Percentiles rank a stretch among this genome's conserved stretches.
Conservation (phyloP, 2,329 filamentous ascomycete genomes). For the Xylariaceae sp. region DNA sequence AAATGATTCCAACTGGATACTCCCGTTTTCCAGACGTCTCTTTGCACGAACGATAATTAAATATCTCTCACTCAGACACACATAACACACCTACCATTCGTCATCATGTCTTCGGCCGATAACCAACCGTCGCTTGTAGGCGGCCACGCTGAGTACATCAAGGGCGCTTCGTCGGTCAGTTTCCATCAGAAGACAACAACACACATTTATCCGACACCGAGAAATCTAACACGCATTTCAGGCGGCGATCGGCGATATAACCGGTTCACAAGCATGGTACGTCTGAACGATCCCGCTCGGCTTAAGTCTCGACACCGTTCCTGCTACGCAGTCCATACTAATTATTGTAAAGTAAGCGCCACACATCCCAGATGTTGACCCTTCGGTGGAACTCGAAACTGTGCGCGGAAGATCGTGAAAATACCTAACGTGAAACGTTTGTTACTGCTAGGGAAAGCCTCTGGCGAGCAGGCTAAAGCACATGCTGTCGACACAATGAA, state of each 20-base stretch:
- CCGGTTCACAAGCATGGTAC: constrained; percentile 57
- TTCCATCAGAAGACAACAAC: not conserved
- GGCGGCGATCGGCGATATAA: constrained; percentile 58
- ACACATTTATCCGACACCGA: not conserved
- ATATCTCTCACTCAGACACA: no score
- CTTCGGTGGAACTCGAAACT: no score
- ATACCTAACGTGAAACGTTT: no score
- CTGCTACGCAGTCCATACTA: no score
- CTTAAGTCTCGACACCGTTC: no score
- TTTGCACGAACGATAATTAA: no score
- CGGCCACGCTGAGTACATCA: constrained; percentile 64
- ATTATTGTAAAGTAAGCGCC: no score
- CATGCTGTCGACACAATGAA: constrained; percentile 61
- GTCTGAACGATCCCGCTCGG: no score
- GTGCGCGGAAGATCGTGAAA: no score
- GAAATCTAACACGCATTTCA: constrained; percentile 25
- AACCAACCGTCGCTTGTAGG: constrained; percentile 55
- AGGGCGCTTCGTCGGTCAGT: constrained; percentile 61
- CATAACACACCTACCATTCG: not conserved
- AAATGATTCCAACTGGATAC: no score
- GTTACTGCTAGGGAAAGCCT: constrained; percentile 36
- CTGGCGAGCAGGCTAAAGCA: constrained; percentile 61
- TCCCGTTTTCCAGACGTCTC: no score
- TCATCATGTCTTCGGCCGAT: constrained; percentile 29
- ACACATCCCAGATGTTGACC: no score